Evolutionary conservation across 768 basidiomycete species (phyloP), one percentile per base, ranked within the genome.

Genomic region (Calocybe cyanea): DNA sequence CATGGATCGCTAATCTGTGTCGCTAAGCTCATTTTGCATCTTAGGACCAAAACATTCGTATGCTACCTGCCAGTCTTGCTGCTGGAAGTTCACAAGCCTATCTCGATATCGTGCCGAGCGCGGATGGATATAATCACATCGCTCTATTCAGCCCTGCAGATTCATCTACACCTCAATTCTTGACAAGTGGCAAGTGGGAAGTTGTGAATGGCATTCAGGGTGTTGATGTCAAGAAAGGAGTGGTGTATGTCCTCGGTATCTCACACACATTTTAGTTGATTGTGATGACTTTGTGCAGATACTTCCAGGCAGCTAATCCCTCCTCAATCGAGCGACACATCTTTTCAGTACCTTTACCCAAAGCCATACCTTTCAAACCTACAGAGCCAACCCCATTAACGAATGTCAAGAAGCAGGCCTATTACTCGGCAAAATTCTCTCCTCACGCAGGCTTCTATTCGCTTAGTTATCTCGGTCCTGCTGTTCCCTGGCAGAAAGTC

Each of bases 171-270:
- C 92, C 94, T 2, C 76, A 67, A 25, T 99, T 91, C 71, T 70
- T 99, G 31, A 98, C 95, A 1, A 73, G 74, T 1, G 95, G 95
- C 1, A 61, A 80, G 14, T 96, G 93, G 93, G 95, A 99, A 64
- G 91, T 98, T 4, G 83, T 83, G 2, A 76, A 74, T 9, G 76
- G 76, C 7, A 83, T 96, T 52, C 68, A 76, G 46, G 87, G 78
- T 4, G 78, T 97, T 21, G 87, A 97, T 60, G 53, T 69, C 8
- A 66, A 74, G 36, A 78, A 77, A 39, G 78, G 81, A 20, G 57
- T 86, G 25, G 84, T 92, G 89, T 96, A 61, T 62, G 88, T 70
- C 23, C 23, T 5, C 21, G 19, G 40, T 15, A 38, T 48, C 43
- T 52, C 49, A 21, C 45, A n/a, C 45, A 20, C 46, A 9, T 44